These are phyloP conservation scores for Penicillium arizonense DNA, from an alignment of 495 filamentous ascomycete genomes.

Conservation along the genomic window DNA sequence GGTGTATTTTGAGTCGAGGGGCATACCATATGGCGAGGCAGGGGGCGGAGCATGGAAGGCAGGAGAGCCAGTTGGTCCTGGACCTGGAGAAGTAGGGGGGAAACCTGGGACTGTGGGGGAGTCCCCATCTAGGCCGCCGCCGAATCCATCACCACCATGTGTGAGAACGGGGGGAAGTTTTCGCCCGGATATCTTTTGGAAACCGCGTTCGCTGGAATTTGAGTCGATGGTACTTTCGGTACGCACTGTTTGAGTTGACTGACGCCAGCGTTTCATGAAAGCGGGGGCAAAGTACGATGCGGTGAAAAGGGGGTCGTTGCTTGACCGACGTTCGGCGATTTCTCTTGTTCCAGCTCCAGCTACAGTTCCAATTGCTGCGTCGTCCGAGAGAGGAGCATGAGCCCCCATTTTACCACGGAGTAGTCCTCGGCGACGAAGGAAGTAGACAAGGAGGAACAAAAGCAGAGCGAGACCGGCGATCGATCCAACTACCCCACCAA, in stretches of 20 bases:
- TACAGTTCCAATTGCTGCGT: slow-evolving; percentile 11
- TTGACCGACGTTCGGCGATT: slow-evolving; percentile 52
- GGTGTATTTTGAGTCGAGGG: slow-evolving; percentile 36
- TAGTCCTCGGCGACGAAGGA: slow-evolving; percentile 52
- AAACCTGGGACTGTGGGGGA: slow-evolving; percentile 20
- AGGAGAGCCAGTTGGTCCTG: slow-evolving; percentile 16
- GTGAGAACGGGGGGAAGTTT: slow-evolving; percentile 71
- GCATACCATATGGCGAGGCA: slow-evolving; percentile 34
- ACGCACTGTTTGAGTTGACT: slow-evolving; percentile 39
- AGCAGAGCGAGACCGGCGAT: slow-evolving; percentile 62
- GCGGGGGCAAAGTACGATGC: slow-evolving; percentile 50
- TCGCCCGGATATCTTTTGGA: slow-evolving; percentile 65
- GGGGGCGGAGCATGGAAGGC: slow-evolving; percentile 31
- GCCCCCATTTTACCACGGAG: slow-evolving; percentile 19
- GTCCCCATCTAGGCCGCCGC: slow-evolving; percentile 41
- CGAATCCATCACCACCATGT: slow-evolving; percentile 69
- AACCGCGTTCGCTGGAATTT: slow-evolving; percentile 49
- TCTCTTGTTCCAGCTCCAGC: slow-evolving; percentile 22
- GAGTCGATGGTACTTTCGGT: slow-evolving; percentile 42
- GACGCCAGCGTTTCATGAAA: slow-evolving; percentile 41
- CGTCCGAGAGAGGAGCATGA: slow-evolving; percentile 25
- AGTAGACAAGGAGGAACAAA: slow-evolving; percentile 50
- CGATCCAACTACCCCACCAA: slow-evolving; percentile 66
- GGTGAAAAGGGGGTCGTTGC: slow-evolving; percentile 54
- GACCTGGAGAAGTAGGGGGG: slow-evolving; percentile 14